These are phyloP conservation scores for Nemania sp. DNA, from an alignment of 2,329 filamentous ascomycete genomes.

Conservation along the genomic window DNA sequence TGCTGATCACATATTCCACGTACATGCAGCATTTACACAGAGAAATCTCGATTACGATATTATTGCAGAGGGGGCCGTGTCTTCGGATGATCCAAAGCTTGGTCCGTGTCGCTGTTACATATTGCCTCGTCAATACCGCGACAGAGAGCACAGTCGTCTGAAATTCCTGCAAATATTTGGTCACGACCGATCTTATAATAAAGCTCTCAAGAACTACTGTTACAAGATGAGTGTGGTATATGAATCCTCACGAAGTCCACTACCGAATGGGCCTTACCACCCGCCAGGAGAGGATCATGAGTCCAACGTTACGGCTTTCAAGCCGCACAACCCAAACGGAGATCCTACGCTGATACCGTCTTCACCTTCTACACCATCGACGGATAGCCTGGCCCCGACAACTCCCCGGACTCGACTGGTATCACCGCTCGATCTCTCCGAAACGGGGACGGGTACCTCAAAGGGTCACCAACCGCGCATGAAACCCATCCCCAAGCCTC, in stretches of 20 bases:
- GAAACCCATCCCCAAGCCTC: slow-evolving; percentile 62
- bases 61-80: slow-evolving; percentile 9
- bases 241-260: slow-evolving; percentile 51
- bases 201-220: slow-evolving; percentile 26
- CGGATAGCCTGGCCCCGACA: slow-evolving; percentile 20
- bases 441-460: neutral
- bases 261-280: slow-evolving; percentile 48
- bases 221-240: slow-evolving; percentile 56
- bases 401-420: slow-evolving; percentile 19
- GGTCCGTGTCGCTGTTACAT: slow-evolving; percentile 33
- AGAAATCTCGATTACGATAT: slow-evolving; percentile 26
- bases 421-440: slow-evolving; percentile 13
- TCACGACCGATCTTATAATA: slow-evolving; percentile 32
- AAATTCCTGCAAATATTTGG: slow-evolving; percentile 45
- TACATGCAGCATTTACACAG: slow-evolving; percentile 24
- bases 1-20: slow-evolving; percentile 24
- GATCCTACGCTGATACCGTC: slow-evolving; percentile 34
- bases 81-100: slow-evolving; percentile 3
- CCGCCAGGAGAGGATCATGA: slow-evolving; percentile 50
- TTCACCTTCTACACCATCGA: slow-evolving; percentile 24
- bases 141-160: slow-evolving; percentile 45
- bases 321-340: slow-evolving; percentile 40
- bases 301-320: slow-evolving; percentile 50
- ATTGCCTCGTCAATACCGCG: slow-evolving; percentile 28
- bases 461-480: slow-evolving; percentile 40